Conservation (phyloP, 2,329 filamentous ascomycete species). For the Teratosphaeria epicoccoides region DNA sequence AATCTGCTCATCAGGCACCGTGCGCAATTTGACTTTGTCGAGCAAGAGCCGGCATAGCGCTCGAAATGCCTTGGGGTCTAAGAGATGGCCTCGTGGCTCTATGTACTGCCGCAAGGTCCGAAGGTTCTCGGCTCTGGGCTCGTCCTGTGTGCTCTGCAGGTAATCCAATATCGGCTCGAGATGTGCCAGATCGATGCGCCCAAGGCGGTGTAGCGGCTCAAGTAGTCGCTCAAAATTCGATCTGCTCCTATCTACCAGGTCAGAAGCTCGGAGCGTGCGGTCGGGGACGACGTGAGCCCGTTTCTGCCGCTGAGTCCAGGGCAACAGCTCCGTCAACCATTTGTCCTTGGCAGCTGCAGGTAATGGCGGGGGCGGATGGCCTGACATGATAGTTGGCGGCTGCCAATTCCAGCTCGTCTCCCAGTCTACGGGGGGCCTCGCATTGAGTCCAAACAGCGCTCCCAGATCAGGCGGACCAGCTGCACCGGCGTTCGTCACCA, state of each 20-base stretch:
- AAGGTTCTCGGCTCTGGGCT: slow-evolving; percentile 16
- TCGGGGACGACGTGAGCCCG: too few relatives aligned
- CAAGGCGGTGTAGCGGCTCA: not conserved
- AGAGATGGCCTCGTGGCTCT: not conserved
- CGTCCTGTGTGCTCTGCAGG: slow-evolving; percentile 15
- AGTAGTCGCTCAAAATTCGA: slow-evolving; percentile 15
- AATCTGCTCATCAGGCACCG: slow-evolving; percentile 3
- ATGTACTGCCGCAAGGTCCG: slow-evolving; percentile 15
- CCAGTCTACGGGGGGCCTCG: slow-evolving; percentile 6
- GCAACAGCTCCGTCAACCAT: not conserved
- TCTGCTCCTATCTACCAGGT: slow-evolving; percentile 10
- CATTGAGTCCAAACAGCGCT: slow-evolving; percentile 19
- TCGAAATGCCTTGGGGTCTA: not conserved
- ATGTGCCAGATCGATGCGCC: not conserved
- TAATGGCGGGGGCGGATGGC: not conserved
- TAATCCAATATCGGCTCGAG: slow-evolving; percentile 13
- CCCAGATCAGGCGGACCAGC: slow-evolving; percentile 17
- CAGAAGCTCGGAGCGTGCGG: too few relatives aligned
- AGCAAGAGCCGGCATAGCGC: slow-evolving; percentile 2
- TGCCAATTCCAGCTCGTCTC: slow-evolving; percentile 18
- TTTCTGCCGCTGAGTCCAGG: not conserved
- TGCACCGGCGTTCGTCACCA: slow-evolving; percentile 7
- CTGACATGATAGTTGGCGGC: slow-evolving; percentile 9
- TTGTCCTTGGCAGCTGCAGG: not conserved
- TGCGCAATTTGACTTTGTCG: slow-evolving; percentile 14